Conservation (phyloP, 2,329 filamentous ascomycete species). For the Pyricularia pennisetigena region DNA sequence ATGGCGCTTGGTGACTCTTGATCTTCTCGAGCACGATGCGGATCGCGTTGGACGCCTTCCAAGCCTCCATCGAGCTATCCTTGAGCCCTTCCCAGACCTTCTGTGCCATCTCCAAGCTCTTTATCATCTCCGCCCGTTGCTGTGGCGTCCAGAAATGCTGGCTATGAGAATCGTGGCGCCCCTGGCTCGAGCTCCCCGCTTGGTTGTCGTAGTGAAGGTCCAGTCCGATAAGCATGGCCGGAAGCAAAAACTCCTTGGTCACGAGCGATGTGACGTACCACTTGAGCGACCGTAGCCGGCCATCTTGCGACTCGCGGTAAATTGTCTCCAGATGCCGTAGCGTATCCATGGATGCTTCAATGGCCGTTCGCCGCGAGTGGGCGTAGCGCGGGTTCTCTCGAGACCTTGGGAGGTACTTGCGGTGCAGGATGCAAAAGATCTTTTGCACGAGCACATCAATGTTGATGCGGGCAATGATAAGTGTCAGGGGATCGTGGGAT, state of each 20-base stretch:
- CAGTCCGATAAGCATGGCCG: conserved; percentile 73
- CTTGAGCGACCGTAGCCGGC: conserved; percentile 61
- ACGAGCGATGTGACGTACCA: conserved; percentile 74
- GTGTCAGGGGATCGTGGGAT: conserved; percentile 68
- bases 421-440: conserved; percentile 78
- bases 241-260: conserved; percentile 76
- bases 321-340: conserved; percentile 69
- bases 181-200: conserved; percentile 28
- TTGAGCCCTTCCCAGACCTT: conserved; percentile 73
- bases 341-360: conserved; percentile 78
- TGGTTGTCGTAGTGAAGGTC: conserved; percentile 66
- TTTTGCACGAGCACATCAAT: conserved; percentile 83
- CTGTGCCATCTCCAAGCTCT: conserved; percentile 59
- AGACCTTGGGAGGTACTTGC: conserved; percentile 74
- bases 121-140: conserved; percentile 66
- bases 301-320: conserved; percentile 63
- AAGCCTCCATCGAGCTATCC: conserved; percentile 77
- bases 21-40: conserved; percentile 78
- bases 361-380: conserved; percentile 73
- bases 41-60: conserved; percentile 75
- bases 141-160: conserved; percentile 45
- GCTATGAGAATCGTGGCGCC: conserved; percentile 30
- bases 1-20: conserved; percentile 30
- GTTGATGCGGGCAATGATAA: conserved; percentile 77
- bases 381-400: conserved; percentile 71